Evolutionary conservation across 192 early-diverging fungal species (phyloP).

Genomic region (Oehlia diaphana): DNA sequence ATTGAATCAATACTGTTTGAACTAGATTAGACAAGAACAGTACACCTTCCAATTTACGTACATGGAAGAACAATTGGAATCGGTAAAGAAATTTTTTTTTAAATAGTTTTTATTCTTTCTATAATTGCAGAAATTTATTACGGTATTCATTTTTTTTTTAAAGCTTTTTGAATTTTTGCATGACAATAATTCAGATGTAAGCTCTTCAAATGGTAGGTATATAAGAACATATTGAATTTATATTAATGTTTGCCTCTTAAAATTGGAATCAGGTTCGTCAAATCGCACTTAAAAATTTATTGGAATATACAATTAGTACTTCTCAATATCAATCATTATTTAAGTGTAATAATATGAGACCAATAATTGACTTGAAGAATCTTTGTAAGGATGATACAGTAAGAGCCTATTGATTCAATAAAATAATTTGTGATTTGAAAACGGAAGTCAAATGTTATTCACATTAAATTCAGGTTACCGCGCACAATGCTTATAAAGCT

Average conservation of each 20-base stretch:
- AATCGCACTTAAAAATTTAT: conserved; percentile 13
- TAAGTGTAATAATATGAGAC: conserved; percentile 17
- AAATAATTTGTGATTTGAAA: not conserved
- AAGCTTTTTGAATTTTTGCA: conserved; percentile 26
- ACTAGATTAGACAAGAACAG: too few relatives aligned
- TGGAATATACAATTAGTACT: conserved; percentile 8
- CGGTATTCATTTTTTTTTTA: not conserved
- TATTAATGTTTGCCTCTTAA: not conserved
- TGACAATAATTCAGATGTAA: conserved; percentile 25
- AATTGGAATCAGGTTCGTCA: conserved; percentile 1
- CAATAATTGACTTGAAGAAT: conserved; percentile 13
- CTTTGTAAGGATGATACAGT: conserved; percentile 24
- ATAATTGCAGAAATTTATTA: not conserved
- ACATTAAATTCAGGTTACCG: conserved; percentile 56
- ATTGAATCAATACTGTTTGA: too few relatives aligned
- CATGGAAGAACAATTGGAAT: conserved; percentile 25
- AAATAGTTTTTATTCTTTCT: too few relatives aligned
- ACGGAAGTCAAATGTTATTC: not conserved
- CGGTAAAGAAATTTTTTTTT: not conserved
- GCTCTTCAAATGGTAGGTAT: not conserved
- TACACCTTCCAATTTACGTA: not conserved
- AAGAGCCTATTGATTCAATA: not conserved
- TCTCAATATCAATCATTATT: conserved; percentile 23
- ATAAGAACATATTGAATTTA: too few relatives aligned
- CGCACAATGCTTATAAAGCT: conserved; percentile 78